Conservation (phyloP, 805 yeast species). For the Myxozyma sirexii region DNA sequence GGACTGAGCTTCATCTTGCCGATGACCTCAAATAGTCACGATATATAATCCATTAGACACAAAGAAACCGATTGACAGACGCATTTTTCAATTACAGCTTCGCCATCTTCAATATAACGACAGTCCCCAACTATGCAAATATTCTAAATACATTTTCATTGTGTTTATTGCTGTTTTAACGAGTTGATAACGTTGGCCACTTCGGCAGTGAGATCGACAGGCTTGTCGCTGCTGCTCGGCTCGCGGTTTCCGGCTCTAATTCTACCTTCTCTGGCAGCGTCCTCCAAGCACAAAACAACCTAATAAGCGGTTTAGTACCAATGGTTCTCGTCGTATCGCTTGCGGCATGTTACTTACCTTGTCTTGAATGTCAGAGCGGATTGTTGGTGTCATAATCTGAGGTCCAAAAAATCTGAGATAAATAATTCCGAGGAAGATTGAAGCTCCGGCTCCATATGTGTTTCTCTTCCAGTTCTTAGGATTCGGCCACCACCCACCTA, state of each 20-base stretch:
- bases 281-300: constrained; percentile 16
- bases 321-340: too few relatives aligned
- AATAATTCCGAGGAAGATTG: constrained; percentile 10
- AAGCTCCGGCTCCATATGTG: constrained; percentile 48
- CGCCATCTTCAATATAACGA: neutral
- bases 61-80: constrained; percentile 1
- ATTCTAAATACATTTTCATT: too few relatives aligned
- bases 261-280: constrained; percentile 20
- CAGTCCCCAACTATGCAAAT: too few relatives aligned
- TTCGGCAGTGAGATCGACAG: neutral
- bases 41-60: neutral
- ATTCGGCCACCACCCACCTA: constrained; percentile 59
- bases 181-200: too few relatives aligned
- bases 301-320: neutral
- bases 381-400: constrained; percentile 6
- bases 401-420: constrained; percentile 21
- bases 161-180: too few relatives aligned
- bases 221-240: neutral
- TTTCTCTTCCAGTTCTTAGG: constrained; percentile 55
- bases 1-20: too few relatives aligned
- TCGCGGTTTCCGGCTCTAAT: constrained; percentile 3
- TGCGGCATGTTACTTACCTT: neutral
- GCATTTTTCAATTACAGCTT: neutral
- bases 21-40: neutral
- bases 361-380: constrained; percentile 2